Evolutionary conservation across 192 early-diverging fungal genomes (phyloP), one percentile per base, ranked within the genome.

Genomic region (Entomortierella lignicola): DNA sequence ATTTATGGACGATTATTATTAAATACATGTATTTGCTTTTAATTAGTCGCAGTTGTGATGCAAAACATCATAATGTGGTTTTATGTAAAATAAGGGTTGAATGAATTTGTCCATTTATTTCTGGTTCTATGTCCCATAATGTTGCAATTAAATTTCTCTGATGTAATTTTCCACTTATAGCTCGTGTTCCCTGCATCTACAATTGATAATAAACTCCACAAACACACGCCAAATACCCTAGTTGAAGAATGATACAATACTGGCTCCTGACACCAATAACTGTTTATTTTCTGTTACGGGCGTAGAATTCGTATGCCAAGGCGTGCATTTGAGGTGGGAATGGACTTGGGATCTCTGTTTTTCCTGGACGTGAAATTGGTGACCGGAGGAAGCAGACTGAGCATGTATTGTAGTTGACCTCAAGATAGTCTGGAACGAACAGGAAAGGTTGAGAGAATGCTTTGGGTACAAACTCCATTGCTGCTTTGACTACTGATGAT

Each of bases 341-440:
- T 18, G 98, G 98, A 55, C 95, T 96, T 39, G 98, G 98, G 32
- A 99, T 87, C 86, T 99, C 98, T 60, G 92, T 92, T 42, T 85
- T 75, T 66, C 89, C 87, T 17, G 96, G 94, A 71, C 93, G 89
- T 25, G 93, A 93, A 51, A 97, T 88, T 17, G 98, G 98, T 29
- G 92, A 84, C 59, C 96, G 92, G 51, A 99, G 82, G 72, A 96
- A 96, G 51, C 96, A 90, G 1, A 89, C 85, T 32, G 93, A 93
- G 89, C 96, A 97, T 8, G 92, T 96, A 80, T 93, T 92, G 85
- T 96, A 99, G 86, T 95, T 92, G 55, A 99, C 96, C 85, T 99
- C 98, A 29, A 99, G 91, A 81, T 99, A 99, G 55, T 95, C 90
- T 10, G 98, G 98, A 21, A 97, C 88, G 77, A 97, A 99, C 90